Percentiles rank a stretch among this genome's conserved stretches.
Evolutionary conservation across 177 flowering plant species (phyloP).

Genomic region (Vitis hybrid): DNA sequence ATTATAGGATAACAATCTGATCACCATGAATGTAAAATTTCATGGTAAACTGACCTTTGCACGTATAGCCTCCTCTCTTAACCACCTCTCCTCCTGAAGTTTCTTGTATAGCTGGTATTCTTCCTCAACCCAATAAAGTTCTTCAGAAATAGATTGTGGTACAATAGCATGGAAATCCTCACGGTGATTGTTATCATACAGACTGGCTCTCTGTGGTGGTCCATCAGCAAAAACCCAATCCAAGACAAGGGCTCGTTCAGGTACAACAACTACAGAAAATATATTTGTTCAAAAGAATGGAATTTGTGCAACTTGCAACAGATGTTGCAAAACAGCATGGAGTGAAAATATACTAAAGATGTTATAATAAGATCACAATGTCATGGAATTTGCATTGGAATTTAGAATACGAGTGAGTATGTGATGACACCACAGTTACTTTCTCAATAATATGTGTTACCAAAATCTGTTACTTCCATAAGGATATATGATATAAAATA

Average conservation of each 20-base stretch:
- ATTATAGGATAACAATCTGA: neutral
- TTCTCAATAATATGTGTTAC: neutral
- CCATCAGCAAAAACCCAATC: constrained; percentile 99
- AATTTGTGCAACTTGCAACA: neutral
- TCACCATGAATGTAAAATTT: neutral
- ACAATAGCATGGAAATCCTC: constrained; percentile 92
- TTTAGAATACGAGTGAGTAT: neutral
- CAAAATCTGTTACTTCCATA: neutral
- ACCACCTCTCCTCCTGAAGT: constrained; percentile 74
- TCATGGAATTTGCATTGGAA: neutral
- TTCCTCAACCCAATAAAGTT: constrained; percentile 78
- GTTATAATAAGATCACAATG: neutral
- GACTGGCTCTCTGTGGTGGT: constrained; percentile 62
- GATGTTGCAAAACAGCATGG: neutral
- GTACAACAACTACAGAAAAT: constrained; percentile 65
- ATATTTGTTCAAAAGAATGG: neutral
- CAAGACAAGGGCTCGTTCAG: constrained; percentile 72
- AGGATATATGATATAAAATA: neutral
- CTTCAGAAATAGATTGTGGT: constrained; percentile 53
- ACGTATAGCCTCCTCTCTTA: constrained; percentile 71
- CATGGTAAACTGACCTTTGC: constrained; percentile 56
- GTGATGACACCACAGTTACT: neutral
- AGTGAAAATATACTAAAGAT: neutral
- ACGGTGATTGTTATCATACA: constrained; percentile 75
- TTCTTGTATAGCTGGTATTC: constrained; percentile 55